phyloP scores from a whole-genome alignment of 2,329 filamentous ascomycete species.

The Beauveria australis region DNA sequence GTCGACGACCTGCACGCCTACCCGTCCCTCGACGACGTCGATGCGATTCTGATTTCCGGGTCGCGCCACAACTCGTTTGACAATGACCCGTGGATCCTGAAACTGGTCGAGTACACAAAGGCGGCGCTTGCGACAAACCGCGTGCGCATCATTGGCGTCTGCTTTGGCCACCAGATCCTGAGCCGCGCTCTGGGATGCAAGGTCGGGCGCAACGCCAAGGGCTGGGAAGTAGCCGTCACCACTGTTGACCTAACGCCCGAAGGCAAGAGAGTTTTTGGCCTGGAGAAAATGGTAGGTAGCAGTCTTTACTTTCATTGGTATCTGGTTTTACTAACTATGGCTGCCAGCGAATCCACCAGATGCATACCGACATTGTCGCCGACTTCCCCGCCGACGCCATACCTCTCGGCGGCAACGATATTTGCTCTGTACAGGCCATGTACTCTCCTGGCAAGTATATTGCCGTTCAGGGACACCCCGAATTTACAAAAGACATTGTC shows the following conservation, averaged over 20 bases:
- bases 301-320: fast-evolving
- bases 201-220: constrained; percentile 57
- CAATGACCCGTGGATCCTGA: constrained; percentile 65
- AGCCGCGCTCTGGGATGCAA: constrained; percentile 61
- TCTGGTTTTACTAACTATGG: neutral
- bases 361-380: constrained; percentile 74
- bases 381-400: constrained; percentile 54
- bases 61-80: constrained; percentile 68
- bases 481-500: constrained; percentile 68
- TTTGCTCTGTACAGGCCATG: constrained; percentile 73
- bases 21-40: constrained; percentile 63
- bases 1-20: constrained; percentile 58
- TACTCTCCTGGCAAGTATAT: constrained; percentile 59
- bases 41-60: constrained; percentile 77
- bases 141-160: constrained; percentile 69
- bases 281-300: constrained; percentile 45
- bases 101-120: constrained; percentile 60
- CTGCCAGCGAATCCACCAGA: constrained; percentile 63
- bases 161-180: constrained; percentile 83
- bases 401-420: constrained; percentile 54
- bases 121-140: constrained; percentile 50
- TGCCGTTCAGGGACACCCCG: constrained; percentile 79
- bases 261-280: constrained; percentile 64
- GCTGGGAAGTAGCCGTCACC: constrained; percentile 77
- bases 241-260: constrained; percentile 58